Evolutionary conservation across 495 filamentous ascomycete genomes (phyloP), one percentile per base, ranked within the genome.

Genomic region (Aspergillus homomorphus): DNA sequence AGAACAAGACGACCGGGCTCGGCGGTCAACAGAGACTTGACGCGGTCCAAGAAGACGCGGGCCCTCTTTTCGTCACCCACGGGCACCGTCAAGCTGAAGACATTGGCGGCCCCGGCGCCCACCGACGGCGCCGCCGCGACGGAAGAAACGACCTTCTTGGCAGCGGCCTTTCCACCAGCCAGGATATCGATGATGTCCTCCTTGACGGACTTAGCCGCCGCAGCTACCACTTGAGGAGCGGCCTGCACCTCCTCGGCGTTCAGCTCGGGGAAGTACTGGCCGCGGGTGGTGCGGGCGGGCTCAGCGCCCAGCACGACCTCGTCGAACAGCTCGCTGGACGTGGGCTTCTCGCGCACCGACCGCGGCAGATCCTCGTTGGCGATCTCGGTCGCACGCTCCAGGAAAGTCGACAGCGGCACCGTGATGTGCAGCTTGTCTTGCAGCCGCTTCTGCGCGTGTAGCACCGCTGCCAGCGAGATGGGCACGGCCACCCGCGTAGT

Each of bases 331-430:
- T 96, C 91, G 64, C 94, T 85, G 6, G 86, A 75, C 1, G 88
- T 85, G 21, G 86, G 86, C 61, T 84, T 80, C 28, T 78, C 73
- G 56, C 68, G 76, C 50, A 82, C 72, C 3, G 86, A 80, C 15
- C 81, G 77, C 7, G 95, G 95, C 3, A 97, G 82, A 30, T 87
- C 82, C 45, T 92, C 86, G 71, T 97, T 98, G 16, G 94, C 94
- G 41, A 94, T 65, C 54, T 91, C 86, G 4, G 88, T 82, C 28
- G 94, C 94, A 33, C 91, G 84, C 49, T 84, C 81, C 62, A 98
- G 83, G 76, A 97, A 96, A 0, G 88, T 90, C 4, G 90, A 91
- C 2, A 98, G 74, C 3, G 94, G 92, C 21, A 96, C 78, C 43
- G 84, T 88, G 26, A 94, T 80, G 45, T 89, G 90, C 38, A 96